These are phyloP conservation scores for Bretschneidera sinensis DNA, from an alignment of 345 rosid species.

Conservation along the genomic window DNA sequence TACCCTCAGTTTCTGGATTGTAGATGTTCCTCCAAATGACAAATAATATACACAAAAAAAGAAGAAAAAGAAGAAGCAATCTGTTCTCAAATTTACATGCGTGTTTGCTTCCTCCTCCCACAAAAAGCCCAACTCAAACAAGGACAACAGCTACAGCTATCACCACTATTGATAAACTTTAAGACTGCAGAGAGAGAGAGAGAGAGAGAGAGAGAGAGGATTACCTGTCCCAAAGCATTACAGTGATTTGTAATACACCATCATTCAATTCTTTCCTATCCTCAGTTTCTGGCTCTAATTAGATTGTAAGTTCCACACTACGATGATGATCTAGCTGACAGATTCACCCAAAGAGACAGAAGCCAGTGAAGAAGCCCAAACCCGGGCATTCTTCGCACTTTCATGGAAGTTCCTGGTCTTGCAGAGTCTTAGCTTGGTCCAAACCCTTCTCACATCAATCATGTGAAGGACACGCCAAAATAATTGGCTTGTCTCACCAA, in stretches of 20 bases:
- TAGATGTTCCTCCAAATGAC: conserved; percentile 13
- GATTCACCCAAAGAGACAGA: conserved; percentile 81
- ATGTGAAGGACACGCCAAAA: conserved; percentile 56
- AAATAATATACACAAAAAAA: conserved; percentile 27
- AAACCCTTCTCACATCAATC: conserved; percentile 81
- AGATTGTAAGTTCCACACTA: conserved; percentile 14
- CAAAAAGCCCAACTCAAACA: conserved; percentile 25
- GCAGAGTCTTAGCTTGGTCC: conserved; percentile 63
- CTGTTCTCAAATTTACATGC: conserved; percentile 58
- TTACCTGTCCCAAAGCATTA: conserved; percentile 15
- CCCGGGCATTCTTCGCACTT: conserved; percentile 71
- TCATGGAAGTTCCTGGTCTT: conserved; percentile 74
- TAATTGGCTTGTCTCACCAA: conserved; percentile 80
- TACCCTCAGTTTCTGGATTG: not conserved
- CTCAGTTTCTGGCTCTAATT: conserved; percentile 1
- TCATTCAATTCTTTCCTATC: conserved; percentile 19
- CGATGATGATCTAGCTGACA: conserved; percentile 44
- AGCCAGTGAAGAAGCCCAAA: conserved; percentile 92
- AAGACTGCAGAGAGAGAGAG: not conserved
- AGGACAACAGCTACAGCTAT: conserved; percentile 24
- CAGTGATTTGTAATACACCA: conserved; percentile 15
- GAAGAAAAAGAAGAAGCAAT: conserved; percentile 15
- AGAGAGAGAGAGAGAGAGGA: not conserved
- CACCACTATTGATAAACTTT: conserved; percentile 14
- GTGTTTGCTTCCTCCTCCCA: too few relatives aligned